Base-by-base conservation (phyloP, 768 basidiomycete genomes). In the Tylopilus felleus region DNA sequence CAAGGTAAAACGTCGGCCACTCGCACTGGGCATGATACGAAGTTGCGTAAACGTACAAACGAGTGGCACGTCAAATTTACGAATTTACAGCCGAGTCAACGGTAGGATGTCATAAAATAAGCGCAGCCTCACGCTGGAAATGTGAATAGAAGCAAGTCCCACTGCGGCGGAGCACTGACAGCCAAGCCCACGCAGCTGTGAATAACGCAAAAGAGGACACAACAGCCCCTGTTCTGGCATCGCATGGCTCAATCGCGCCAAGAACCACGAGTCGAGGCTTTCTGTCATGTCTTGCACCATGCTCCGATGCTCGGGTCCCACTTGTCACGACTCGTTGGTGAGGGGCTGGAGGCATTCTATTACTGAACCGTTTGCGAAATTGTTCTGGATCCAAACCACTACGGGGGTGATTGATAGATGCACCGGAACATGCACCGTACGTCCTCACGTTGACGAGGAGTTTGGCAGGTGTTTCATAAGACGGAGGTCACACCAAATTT, bases 401-500 rank as follows among this genome's bases (percentile, higher is more conserved):
- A 51, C 33, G 40, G 25, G n/a, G 33, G 2, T 8, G 36, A 52
- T 58, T 6, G 31, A 28, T 28, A 48, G 27, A 35, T 40, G 16
- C 10, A n/a, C 22, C 28, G 19, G 36, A 10, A 47, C 31, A 33
- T 16, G 14, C 19, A 9, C 43, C 27, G 5, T 46, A 25, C 5
- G 55, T 17, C 21, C 72, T 42, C 51, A 81, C 83, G 74, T 84
- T 74, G 42, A 78, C 62, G 14, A 86, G 63, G 70, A 83, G 83
- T n/a, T 54, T 75, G 25, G 25, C 25, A 27, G 25, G 25, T 27
- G 85, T 86, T 51, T 78, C 71, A 67, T 84, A 87, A 71, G 48
- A 88, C 84, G 60, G 87, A 85, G 22, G 83, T 86, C 51, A 85
- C 76, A 51, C 85, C 85, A 61, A 88, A 88, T 6, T 86, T 81